Evolutionary conservation across 345 rosid species (phyloP).

Genomic region (Aquilaria yunnanensis): DNA sequence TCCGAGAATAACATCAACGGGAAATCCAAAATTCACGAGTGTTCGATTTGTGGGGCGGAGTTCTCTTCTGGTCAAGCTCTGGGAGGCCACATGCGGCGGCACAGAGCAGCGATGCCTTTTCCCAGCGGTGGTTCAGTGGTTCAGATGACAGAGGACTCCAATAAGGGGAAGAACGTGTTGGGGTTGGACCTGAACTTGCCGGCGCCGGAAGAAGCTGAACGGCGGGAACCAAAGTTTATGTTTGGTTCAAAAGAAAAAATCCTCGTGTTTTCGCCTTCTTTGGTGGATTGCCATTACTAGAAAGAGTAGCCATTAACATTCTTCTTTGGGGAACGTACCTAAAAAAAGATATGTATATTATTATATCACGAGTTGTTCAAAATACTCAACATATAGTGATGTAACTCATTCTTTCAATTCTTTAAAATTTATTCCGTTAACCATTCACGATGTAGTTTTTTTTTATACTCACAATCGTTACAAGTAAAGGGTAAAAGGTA

Average conservation of each 20-base stretch:
- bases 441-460: no score
- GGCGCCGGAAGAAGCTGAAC: conserved; percentile 40
- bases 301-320: neutral
- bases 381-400: no score
- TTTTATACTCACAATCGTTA: no score
- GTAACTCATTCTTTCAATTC: no score
- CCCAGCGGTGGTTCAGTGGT: conserved; percentile 13
- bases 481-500: no score
- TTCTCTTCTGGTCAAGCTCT: conserved; percentile 90
- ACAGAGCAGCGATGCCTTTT: conserved; percentile 27
- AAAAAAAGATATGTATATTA: no score
- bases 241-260: conserved; percentile 34
- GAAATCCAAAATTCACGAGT: conserved; percentile 63
- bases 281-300: conserved; percentile 68
- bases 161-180: conserved; percentile 24
- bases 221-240: conserved; percentile 19
- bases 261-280: conserved; percentile 49
- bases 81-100: conserved; percentile 98
- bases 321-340: neutral
- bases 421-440: no score
- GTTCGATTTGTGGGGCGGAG: conserved; percentile 77
- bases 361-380: no score
- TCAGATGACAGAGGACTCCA: conserved; percentile 23
- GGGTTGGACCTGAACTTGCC: conserved; percentile 67
- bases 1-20: conserved; percentile 2